Conservation (phyloP, 495 filamentous ascomycete genomes). For the Lentithecium fluviatile region DNA sequence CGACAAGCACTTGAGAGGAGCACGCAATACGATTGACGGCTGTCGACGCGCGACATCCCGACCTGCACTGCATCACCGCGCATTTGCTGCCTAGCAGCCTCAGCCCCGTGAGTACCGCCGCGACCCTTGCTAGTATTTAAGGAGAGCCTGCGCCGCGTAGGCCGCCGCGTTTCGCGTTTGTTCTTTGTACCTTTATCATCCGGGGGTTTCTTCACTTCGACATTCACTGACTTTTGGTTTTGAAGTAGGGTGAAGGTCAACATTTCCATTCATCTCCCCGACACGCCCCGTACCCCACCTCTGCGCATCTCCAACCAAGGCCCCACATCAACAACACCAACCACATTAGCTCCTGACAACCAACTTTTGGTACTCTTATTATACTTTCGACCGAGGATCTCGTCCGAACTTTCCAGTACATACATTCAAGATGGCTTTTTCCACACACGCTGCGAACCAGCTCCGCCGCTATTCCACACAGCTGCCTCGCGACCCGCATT, state of each 20-base stretch:
- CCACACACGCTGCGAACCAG: slow-evolving; percentile 27
- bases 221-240: not conserved
- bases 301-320: not conserved
- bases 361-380: not conserved
- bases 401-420: not conserved
- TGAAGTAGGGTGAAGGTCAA: not conserved
- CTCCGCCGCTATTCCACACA: slow-evolving; percentile 36
- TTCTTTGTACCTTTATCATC: not conserved
- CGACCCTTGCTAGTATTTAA: not conserved
- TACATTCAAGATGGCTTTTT: slow-evolving; percentile 29
- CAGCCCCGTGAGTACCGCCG: not conserved
- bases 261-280: not conserved
- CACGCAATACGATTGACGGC: not conserved
- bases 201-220: not conserved
- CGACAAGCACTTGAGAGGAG: not conserved
- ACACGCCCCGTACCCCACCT: too few relatives aligned
- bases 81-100: not conserved
- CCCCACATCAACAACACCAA: slow-evolving; percentile 1
- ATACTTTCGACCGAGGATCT: not conserved
- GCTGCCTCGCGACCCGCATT: slow-evolving; percentile 35
- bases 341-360: not conserved
- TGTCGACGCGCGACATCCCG: not conserved
- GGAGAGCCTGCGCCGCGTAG: not conserved
- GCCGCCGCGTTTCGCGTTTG: not conserved
- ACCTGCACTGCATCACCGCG: not conserved